phyloP scores from a whole-genome alignment of 1,139 yeast genomes.

The Wickerhamomyces sp. region DNA sequence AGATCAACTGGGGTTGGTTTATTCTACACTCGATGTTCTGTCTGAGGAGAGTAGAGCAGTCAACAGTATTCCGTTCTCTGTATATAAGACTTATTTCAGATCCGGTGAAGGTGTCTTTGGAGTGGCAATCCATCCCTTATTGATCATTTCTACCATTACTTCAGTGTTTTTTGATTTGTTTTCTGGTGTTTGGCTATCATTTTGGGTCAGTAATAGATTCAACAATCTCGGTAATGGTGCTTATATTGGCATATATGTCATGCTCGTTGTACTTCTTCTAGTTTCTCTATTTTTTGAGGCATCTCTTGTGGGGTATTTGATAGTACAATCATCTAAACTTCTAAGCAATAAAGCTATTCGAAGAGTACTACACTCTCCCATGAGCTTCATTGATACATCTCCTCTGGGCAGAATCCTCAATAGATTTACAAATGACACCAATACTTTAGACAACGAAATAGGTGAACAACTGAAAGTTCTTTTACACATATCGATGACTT shows the following conservation, averaged over 20 bases:
- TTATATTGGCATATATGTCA: slow-evolving; percentile 71
- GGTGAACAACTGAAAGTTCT: slow-evolving; percentile 54
- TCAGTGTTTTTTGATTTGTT: slow-evolving; percentile 60
- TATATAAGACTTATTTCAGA: slow-evolving; percentile 40
- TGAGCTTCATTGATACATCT: slow-evolving; percentile 62
- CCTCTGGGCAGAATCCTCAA: slow-evolving; percentile 69
- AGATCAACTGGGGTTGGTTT: slow-evolving; percentile 28
- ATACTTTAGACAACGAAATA: slow-evolving; percentile 70
- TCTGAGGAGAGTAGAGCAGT: slow-evolving; percentile 8
- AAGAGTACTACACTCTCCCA: slow-evolving; percentile 69
- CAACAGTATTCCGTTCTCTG: slow-evolving; percentile 22
- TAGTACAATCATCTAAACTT: slow-evolving; percentile 39
- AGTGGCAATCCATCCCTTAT: slow-evolving; percentile 27
- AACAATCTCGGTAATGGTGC: slow-evolving; percentile 41
- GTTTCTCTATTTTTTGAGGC: slow-evolving; percentile 48
- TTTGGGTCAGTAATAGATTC: slow-evolving; percentile 68
- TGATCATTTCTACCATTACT: slow-evolving; percentile 34
- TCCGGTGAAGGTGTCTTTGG: slow-evolving; percentile 51
- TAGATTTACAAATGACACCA: slow-evolving; percentile 78
- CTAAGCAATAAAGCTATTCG: slow-evolving; percentile 50
- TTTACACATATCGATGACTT: slow-evolving; percentile 45
- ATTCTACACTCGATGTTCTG: not conserved
- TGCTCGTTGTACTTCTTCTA: slow-evolving; percentile 41
- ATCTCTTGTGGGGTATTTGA: slow-evolving; percentile 45
- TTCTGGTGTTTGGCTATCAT: slow-evolving; percentile 80